A percentile compares a stretch with the other conserved stretches of the same genome.
Conservation (phyloP, 1,284 basidiomycete species). For the Cystobasidium slooffiae region DNA sequence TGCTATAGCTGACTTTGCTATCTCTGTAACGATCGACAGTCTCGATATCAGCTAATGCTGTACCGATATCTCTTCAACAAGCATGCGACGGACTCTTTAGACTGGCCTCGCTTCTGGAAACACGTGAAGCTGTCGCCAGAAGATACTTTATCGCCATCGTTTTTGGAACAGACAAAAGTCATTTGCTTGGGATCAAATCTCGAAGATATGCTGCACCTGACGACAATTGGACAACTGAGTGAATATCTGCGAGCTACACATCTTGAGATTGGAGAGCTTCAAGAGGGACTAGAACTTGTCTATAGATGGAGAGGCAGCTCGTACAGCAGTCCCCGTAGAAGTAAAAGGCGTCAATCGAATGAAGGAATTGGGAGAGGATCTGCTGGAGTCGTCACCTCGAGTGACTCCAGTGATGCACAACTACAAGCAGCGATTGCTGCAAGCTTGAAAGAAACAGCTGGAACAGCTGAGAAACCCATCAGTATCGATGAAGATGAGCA, state of each 20-base stretch:
- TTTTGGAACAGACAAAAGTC: constrained; percentile 45
- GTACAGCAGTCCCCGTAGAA: neutral
- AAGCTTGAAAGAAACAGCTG: constrained; percentile 7
- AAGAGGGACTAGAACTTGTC: constrained; percentile 40
- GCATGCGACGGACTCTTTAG: constrained; percentile 29
- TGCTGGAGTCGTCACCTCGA: neutral
- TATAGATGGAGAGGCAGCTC: constrained; percentile 37
- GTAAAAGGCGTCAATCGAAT: neutral
- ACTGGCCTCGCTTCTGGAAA: constrained; percentile 45
- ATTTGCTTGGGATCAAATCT: constrained; percentile 27
- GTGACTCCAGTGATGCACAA: neutral
- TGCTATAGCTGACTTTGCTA: neutral
- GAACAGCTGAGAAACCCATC: constrained; percentile 3
- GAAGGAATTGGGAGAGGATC: neutral
- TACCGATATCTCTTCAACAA: constrained; percentile 49
- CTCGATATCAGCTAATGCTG: constrained; percentile 50
- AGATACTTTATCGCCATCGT: constrained; percentile 24
- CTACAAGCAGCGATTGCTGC: constrained; percentile 15
- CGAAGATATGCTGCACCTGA: neutral
- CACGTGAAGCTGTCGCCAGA: constrained; percentile 34
- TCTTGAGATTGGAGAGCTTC: constrained; percentile 32
- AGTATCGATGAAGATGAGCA: neutral
- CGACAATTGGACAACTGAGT: constrained; percentile 34
- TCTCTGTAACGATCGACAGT: neutral
- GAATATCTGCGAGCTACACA: constrained; percentile 19